These are phyloP conservation scores for Monosporascus sp. DNA, from an alignment of 2,329 filamentous ascomycete genomes.

Conservation along the genomic window DNA sequence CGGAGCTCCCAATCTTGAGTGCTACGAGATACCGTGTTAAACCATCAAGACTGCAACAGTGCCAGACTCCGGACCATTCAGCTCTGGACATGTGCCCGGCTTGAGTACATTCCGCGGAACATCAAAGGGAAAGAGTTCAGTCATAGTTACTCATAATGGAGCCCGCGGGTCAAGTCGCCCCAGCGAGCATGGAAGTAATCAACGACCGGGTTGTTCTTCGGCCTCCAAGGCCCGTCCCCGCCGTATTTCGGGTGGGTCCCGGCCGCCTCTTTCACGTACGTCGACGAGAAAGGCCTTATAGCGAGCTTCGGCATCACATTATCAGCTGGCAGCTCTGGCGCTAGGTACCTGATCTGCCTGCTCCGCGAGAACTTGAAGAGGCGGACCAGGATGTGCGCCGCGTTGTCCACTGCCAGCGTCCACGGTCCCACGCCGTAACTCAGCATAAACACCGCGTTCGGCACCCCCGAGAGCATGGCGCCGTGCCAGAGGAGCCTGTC, in stretches of 20 bases:
- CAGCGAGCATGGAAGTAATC: slow-evolving; percentile 9
- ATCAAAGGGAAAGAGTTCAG: too few species aligned
- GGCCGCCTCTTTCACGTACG: slow-evolving; percentile 3
- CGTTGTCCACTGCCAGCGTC: slow-evolving; percentile 57
- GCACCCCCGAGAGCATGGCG: slow-evolving; percentile 57
- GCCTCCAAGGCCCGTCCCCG: slow-evolving; percentile 7
- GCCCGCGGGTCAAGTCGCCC: slow-evolving; percentile 5
- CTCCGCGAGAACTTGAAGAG: slow-evolving; percentile 45
- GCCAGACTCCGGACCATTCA: too few species aligned
- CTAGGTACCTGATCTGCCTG: slow-evolving; percentile 34
- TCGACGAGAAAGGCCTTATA: slow-evolving; percentile 13
- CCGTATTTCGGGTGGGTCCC: slow-evolving; percentile 4
- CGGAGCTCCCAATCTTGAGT: too few species aligned
- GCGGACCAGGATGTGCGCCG: slow-evolving; percentile 42
- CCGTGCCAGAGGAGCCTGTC: slow-evolving; percentile 53
- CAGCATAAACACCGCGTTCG: slow-evolving; percentile 53
- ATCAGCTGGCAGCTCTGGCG: slow-evolving; percentile 35
- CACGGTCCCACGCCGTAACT: slow-evolving; percentile 58
- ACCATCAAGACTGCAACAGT: too few species aligned
- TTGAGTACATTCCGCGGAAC: too few species aligned
- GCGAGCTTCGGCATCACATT: slow-evolving; percentile 1
- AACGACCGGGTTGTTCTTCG: background rate
- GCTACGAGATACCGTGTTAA: too few species aligned
- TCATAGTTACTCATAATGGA: background rate
- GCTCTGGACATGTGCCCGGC: too few species aligned